These are phyloP conservation scores for Sugiyamaella grinbergsii DNA, from an alignment of 1,139 yeast species.

Conservation along the genomic window DNA sequence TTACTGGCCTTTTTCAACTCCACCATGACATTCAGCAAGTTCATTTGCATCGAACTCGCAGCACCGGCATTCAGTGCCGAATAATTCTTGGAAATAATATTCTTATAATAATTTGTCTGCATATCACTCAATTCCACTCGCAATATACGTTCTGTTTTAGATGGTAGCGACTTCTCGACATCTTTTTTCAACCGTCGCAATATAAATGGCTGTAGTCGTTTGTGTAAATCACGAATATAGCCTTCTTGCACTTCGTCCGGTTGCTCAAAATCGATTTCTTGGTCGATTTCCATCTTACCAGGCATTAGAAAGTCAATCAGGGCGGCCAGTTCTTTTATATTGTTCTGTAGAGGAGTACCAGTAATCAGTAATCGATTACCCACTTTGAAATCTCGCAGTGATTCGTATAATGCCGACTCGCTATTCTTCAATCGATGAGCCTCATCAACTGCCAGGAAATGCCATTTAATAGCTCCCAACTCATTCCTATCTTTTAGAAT, in stretches of 20 bases:
- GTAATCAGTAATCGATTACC: conserved; percentile 87
- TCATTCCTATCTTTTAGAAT: conserved; percentile 83
- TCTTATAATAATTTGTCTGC: conserved; percentile 93
- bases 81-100: conserved; percentile 88
- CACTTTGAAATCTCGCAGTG: conserved; percentile 78
- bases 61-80: conserved; percentile 86
- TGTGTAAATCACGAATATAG: conserved; percentile 82
- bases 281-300: conserved; percentile 84
- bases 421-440: conserved; percentile 96
- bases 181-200: conserved; percentile 92
- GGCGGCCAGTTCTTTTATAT: conserved; percentile 93
- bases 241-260: conserved; percentile 85
- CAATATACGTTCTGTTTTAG: conserved; percentile 90
- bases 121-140: conserved; percentile 93
- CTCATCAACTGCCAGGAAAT: conserved; percentile 95
- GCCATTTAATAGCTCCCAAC: conserved; percentile 88
- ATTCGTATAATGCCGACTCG: conserved; percentile 88
- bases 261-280: conserved; percentile 90
- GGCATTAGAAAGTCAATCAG: conserved; percentile 95
- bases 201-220: conserved; percentile 84
- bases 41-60: conserved; percentile 73
- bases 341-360: conserved; percentile 97
- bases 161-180: conserved; percentile 94
- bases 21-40: conserved; percentile 87
- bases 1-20: conserved; percentile 96